phyloP scores from a whole-genome alignment of 116 monocot genomes.

The Trichopus zeylanicus region DNA sequence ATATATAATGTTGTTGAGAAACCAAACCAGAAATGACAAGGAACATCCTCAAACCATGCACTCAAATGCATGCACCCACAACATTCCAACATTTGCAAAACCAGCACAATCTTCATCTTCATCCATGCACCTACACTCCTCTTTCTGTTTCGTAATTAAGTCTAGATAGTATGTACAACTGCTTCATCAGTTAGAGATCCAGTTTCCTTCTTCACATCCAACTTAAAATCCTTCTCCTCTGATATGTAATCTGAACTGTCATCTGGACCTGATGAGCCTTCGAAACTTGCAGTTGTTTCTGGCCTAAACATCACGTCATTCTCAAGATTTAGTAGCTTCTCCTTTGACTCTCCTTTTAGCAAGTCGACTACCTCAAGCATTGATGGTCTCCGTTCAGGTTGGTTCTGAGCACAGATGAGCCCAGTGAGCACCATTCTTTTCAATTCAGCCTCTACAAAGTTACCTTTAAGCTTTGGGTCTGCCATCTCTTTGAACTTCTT shows the following conservation, averaged over 20 bases:
- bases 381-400: slow-evolving; percentile 26
- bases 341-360: slow-evolving; percentile 29
- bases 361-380: slow-evolving; percentile 28
- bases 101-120: too few relatives aligned
- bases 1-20: too few relatives aligned
- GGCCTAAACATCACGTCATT: slow-evolving; percentile 21
- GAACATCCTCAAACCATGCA: too few relatives aligned
- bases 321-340: slow-evolving; percentile 26
- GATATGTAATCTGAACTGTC: too few relatives aligned
- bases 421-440: slow-evolving; percentile 25
- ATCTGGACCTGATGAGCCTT: slow-evolving; percentile 4
- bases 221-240: slow-evolving; percentile 11
- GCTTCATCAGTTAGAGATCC: too few relatives aligned
- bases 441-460: slow-evolving; percentile 21
- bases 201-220: neutral
- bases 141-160: too few relatives aligned
- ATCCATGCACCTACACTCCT: too few relatives aligned
- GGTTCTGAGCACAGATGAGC: slow-evolving; percentile 22
- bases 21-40: too few relatives aligned
- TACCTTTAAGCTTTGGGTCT: slow-evolving; percentile 17
- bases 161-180: too few relatives aligned
- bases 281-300: neutral
- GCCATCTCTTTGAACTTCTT: slow-evolving; percentile 27
- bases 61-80: too few relatives aligned
- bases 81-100: too few relatives aligned